phyloP scores from a whole-genome alignment of 306 rosid species.

The Malus sieversii region DNA sequence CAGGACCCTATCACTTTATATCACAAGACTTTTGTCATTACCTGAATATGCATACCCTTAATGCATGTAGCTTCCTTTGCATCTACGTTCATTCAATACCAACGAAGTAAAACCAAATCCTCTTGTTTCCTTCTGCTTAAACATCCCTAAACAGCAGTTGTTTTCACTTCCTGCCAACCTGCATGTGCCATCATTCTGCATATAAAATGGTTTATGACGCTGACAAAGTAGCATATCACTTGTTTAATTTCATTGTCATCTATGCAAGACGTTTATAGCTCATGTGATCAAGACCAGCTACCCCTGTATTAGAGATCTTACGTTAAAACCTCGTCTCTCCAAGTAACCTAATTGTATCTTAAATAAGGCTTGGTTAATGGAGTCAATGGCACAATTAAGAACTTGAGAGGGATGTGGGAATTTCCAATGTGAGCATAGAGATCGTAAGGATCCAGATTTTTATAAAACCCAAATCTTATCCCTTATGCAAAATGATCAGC shows the following conservation, averaged over 20 bases:
- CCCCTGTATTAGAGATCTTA: neutral
- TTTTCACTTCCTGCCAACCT: neutral
- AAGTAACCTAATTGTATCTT: neutral
- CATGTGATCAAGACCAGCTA: neutral
- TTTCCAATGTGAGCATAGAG: neutral
- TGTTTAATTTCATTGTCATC: neutral
- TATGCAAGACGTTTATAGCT: neutral
- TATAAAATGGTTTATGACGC: neutral
- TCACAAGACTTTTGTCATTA: neutral
- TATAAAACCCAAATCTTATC: conserved; percentile 3
- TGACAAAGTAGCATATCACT: neutral
- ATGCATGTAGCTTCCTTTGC: conserved; percentile 33
- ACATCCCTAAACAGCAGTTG: neutral
- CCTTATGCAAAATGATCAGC: neutral
- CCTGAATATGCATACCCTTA: neutral
- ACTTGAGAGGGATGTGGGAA: neutral
- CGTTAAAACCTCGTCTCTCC: neutral
- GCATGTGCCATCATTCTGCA: neutral
- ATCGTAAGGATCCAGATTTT: neutral
- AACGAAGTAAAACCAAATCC: neutral
- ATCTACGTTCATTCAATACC: conserved; percentile 16
- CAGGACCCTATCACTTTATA: neutral
- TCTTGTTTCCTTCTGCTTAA: neutral
- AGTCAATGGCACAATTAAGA: neutral
- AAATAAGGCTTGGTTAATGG: neutral